phyloP scores from a whole-genome alignment of 192 early-diverging fungal genomes.

The Coemansia sp. region DNA sequence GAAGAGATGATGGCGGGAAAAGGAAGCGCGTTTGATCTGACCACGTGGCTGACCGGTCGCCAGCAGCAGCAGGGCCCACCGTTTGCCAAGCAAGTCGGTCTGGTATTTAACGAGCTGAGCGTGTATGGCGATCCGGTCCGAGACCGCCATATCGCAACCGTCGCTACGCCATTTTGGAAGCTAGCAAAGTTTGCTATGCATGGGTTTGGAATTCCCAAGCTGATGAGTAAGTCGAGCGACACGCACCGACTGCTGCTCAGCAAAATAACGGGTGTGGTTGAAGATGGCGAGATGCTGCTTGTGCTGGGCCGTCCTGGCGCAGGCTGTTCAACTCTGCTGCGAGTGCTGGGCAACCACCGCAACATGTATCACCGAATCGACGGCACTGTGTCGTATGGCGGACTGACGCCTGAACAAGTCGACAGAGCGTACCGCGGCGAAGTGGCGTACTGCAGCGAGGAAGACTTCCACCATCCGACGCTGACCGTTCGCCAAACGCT shows the following conservation, averaged over 20 bases:
- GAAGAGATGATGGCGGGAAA: slow-evolving; percentile 16
- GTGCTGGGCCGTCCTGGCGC: slow-evolving; percentile 69
- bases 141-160: slow-evolving; percentile 40
- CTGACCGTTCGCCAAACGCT: slow-evolving; percentile 77
- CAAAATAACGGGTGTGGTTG: slow-evolving; percentile 63
- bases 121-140: slow-evolving; percentile 38
- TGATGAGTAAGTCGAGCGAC: background rate
- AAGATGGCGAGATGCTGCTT: slow-evolving; percentile 71
- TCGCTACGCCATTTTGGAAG: slow-evolving; percentile 46
- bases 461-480: slow-evolving; percentile 78
- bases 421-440: slow-evolving; percentile 66
- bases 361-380: slow-evolving; percentile 55
- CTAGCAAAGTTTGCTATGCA: slow-evolving; percentile 12
- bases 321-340: slow-evolving; percentile 67
- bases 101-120: slow-evolving; percentile 41
- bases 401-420: slow-evolving; percentile 63
- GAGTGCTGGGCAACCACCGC: slow-evolving; percentile 63
- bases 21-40: slow-evolving; percentile 25
- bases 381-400: slow-evolving; percentile 67
- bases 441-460: slow-evolving; percentile 79
- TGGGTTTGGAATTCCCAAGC: slow-evolving; percentile 23
- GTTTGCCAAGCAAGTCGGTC: slow-evolving; percentile 51
- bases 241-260: slow-evolving; percentile 54
- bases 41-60: slow-evolving; percentile 31
- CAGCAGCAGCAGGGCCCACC: slow-evolving; percentile 38